Evolutionary conservation across 768 basidiomycete species (phyloP), one percentile per base, ranked within the genome.

Genomic region (Tylopilus plumbeoviolaceoides): DNA sequence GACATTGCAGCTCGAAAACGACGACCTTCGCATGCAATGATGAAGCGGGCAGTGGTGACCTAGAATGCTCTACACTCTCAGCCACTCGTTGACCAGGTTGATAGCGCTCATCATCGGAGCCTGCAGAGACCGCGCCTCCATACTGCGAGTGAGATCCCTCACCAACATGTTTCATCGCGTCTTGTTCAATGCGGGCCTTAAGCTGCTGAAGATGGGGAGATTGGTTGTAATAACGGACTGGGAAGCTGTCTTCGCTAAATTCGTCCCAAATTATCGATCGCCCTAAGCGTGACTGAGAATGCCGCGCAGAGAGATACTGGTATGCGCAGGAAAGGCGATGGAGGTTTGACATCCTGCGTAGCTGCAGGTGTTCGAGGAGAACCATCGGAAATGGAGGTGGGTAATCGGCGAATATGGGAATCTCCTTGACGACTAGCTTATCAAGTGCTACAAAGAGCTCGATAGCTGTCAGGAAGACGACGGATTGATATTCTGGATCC

Each of bases 391-490:
- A 42, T 18, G 15, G 8, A n/a, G 43, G 43, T 10, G 27, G 14
- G 18, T 44, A 44, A 8, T 44, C 43, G 17, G 43, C 43, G n/a
- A 44, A 27, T 10, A 44, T 28, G 9, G 43, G 43, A 28, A 44
- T n/a, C 43, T 5, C 21, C 17, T n/a, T 23, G 15, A 41, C 40
- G 7, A 7, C 40, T 17, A 42, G n/a, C 15, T 40, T 48, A 17
- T 48, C 48, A 3, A 42, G 20, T 5, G 48, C 48, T 2, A 49
- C 30, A 11, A 10, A 49, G 17, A 49, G 40, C 30, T 49, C 73
- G 0, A 65, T 28, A 7, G 35, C n/a, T 0, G 64, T 65, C 42
- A 81, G 59, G 23, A 79, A 48, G 67, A 77, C 73, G 5, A 72
- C 51, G 0, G 77, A 77, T 2, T 56, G 30, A 35, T 66, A 54